Evolutionary conservation across 2,329 filamentous ascomycete species (phyloP).

Genomic region (Elsinoe perseae): DNA sequence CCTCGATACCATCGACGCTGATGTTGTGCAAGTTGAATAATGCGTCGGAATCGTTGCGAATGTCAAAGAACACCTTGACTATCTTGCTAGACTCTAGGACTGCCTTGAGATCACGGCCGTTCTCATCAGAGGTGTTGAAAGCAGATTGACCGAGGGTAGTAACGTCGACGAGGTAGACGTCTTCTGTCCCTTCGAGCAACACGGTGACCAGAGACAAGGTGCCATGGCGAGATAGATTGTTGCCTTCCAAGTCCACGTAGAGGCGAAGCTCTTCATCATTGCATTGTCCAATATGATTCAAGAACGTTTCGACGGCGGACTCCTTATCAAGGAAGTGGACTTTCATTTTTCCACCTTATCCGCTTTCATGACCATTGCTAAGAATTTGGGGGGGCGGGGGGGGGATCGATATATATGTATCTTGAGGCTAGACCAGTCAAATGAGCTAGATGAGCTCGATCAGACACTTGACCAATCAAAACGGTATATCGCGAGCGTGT

Average conservation of each 20-base stretch:
- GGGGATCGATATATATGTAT: no score
- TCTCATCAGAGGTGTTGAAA: slow-evolving; percentile 33
- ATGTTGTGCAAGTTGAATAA: slow-evolving; percentile 43
- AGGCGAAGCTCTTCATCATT: slow-evolving; percentile 23
- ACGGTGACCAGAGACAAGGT: slow-evolving; percentile 41
- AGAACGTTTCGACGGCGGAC: background rate
- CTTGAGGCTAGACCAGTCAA: no score
- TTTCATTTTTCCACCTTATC: background rate
- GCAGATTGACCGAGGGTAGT: slow-evolving; percentile 31
- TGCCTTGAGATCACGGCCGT: slow-evolving; percentile 27
- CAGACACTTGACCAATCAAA: no score
- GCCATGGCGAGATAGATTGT: slow-evolving; percentile 37
- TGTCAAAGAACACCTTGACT: slow-evolving; percentile 51
- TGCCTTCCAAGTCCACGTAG: slow-evolving; percentile 45
- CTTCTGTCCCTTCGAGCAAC: slow-evolving; percentile 26
- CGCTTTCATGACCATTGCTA: no score
- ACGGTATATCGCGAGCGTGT: no score
- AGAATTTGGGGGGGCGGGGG: no score
- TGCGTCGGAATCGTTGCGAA: slow-evolving; percentile 52
- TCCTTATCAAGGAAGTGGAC: background rate
- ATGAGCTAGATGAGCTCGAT: no score
- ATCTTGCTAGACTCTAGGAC: slow-evolving; percentile 41
- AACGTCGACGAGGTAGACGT: slow-evolving; percentile 42
- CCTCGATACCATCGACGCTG: slow-evolving; percentile 38
- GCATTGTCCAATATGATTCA: background rate